phyloP scores from a whole-genome alignment of 1,284 basidiomycete genomes.

The Malassezia sp. region DNA sequence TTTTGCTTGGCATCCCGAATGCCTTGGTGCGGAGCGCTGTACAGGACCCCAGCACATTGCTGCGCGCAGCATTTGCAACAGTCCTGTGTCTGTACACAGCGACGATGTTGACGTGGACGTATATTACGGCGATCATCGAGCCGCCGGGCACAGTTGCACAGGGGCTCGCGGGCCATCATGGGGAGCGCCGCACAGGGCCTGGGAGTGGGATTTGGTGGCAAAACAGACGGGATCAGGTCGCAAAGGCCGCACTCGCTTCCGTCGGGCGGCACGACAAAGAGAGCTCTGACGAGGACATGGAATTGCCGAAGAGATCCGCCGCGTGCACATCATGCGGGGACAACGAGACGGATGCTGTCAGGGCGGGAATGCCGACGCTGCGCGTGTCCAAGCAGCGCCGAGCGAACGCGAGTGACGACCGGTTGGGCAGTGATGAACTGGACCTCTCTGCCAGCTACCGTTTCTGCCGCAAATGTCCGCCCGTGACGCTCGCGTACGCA shows the following conservation, averaged over 20 bases:
- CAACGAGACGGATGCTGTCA: neutral
- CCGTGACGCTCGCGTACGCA: slow-evolving; percentile 28
- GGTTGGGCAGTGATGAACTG: neutral
- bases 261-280: no score
- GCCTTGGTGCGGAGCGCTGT: slow-evolving; percentile 17
- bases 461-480: slow-evolving; percentile 40
- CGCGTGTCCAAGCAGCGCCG: no score
- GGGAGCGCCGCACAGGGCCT: slow-evolving; percentile 29
- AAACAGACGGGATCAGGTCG: neutral
- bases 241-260: neutral
- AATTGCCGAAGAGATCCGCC: no score
- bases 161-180: slow-evolving; percentile 22
- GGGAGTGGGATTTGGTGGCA: slow-evolving; percentile 39
- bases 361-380: no score
- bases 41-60: slow-evolving; percentile 17
- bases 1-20: slow-evolving; percentile 26
- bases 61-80: slow-evolving; percentile 22
- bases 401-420: no score
- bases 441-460: slow-evolving; percentile 30
- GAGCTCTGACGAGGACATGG: no score
- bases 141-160: slow-evolving; percentile 40
- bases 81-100: slow-evolving; percentile 63
- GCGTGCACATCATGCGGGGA: neutral
- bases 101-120: slow-evolving; percentile 66
- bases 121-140: slow-evolving; percentile 69